Evolutionary conservation across 805 yeast genomes (phyloP).

Genomic region (Priceomyces carsonii): DNA sequence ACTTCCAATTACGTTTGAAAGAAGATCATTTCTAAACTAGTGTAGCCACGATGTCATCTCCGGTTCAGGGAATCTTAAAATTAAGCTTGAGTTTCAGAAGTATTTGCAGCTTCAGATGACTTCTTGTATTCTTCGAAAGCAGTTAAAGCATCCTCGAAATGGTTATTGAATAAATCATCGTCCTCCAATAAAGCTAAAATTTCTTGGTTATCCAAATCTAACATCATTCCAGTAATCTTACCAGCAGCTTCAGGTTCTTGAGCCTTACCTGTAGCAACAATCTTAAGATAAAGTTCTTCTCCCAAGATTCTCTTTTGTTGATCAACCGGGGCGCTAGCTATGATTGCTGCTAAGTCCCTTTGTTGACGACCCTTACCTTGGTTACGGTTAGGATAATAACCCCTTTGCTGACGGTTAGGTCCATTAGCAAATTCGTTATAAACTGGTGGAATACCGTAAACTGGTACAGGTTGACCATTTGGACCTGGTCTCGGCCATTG

Average conservation of each 20-base stretch:
- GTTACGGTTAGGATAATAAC: conserved; percentile 51
- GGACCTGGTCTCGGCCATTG: conserved; percentile 77
- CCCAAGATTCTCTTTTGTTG: conserved; percentile 98
- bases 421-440: conserved; percentile 55
- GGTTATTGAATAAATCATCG: conserved; percentile 84
- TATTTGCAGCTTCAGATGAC: conserved; percentile 36
- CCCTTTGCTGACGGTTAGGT: conserved; percentile 56
- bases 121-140: conserved; percentile 92
- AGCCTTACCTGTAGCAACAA: conserved; percentile 82
- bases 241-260: conserved; percentile 95
- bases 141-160: conserved; percentile 89
- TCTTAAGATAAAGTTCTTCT: conserved; percentile 94
- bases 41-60: conserved; percentile 4
- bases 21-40: conserved; percentile 1
- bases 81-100: conserved; percentile 16
- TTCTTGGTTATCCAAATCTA: conserved; percentile 91
- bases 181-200: conserved; percentile 86
- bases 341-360: conserved; percentile 59
- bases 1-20: neutral
- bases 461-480: conserved; percentile 81
- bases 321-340: conserved; percentile 72
- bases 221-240: conserved; percentile 98
- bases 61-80: conserved; percentile 3
- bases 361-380: conserved; percentile 45
- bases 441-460: conserved; percentile 84